These are phyloP conservation scores for Paulownia fortunei DNA, from an alignment of 257 asterid genomes.

Conservation along the genomic window DNA sequence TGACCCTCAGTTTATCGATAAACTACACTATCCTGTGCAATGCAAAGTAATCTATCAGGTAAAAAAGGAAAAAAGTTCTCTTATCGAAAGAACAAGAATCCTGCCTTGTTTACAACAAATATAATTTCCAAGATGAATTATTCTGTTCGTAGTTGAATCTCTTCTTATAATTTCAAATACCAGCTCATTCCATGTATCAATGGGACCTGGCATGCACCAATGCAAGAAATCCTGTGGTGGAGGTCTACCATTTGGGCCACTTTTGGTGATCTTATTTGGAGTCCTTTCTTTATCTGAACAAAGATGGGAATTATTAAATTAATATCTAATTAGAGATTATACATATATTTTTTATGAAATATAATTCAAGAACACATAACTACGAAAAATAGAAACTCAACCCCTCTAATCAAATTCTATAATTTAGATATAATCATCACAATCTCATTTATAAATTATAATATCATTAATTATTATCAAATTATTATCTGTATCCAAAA, in stretches of 20 bases:
- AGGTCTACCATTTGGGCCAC: conserved; percentile 90
- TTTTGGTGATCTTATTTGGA: conserved; percentile 82
- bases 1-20: conserved; percentile 27
- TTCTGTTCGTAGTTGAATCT: conserved; percentile 46
- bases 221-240: conserved; percentile 98
- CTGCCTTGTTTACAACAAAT: conserved; percentile 1
- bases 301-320: too few species aligned
- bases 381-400: too few species aligned
- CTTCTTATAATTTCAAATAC: conserved; percentile 69
- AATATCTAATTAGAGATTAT: too few species aligned
- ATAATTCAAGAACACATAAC: too few species aligned
- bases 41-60: neutral
- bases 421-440: too few species aligned
- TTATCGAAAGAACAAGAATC: neutral
- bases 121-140: conserved; percentile 29
- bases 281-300: too few species aligned
- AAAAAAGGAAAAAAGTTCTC: neutral
- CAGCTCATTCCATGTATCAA: conserved; percentile 96
- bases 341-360: too few species aligned
- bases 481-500: too few species aligned
- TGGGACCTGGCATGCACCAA: conserved; percentile 99
- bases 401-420: too few species aligned
- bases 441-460: too few species aligned
- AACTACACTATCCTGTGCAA: conserved; percentile 25
- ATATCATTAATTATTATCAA: too few species aligned